A percentile compares a stretch with the other conserved stretches of the same genome.
Evolutionary conservation across 2,329 filamentous ascomycete species (phyloP).

Genomic region (Calonectria crousiana): DNA sequence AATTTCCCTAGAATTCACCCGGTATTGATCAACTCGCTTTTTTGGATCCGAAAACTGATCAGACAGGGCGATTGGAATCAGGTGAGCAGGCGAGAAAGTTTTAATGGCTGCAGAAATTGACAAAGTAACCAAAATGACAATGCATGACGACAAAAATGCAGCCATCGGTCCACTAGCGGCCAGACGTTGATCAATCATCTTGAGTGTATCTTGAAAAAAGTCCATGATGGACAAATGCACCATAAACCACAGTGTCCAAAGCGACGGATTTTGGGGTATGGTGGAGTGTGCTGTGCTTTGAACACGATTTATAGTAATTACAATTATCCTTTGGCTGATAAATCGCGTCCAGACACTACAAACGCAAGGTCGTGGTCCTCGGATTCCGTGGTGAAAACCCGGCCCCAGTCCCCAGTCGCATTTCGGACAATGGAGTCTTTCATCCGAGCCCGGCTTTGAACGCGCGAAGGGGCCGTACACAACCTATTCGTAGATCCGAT

Average conservation of each 20-base stretch:
- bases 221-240: not conserved
- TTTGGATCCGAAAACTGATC: not conserved
- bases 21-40: not conserved
- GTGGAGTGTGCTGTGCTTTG: no score
- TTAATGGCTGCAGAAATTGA: not conserved
- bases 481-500: not conserved
- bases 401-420: not conserved
- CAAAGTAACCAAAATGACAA: not conserved
- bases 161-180: not conserved
- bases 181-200: not conserved
- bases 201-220: not conserved
- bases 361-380: not conserved
- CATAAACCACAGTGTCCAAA: not conserved
- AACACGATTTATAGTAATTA: no score
- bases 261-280: no score
- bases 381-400: not conserved
- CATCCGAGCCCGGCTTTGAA: not conserved
- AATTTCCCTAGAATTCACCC: not conserved
- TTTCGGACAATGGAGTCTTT: not conserved
- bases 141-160: not conserved
- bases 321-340: not conserved
- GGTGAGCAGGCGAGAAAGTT: not conserved
- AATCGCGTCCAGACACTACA: not conserved
- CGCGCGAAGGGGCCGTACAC: not conserved
- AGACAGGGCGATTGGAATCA: not conserved